Percentiles rank a stretch among this genome's conserved stretches.
These are phyloP conservation scores for Gelatoporia subvermispora DNA, from an alignment of 768 basidiomycete genomes.

Conservation along the genomic window DNA sequence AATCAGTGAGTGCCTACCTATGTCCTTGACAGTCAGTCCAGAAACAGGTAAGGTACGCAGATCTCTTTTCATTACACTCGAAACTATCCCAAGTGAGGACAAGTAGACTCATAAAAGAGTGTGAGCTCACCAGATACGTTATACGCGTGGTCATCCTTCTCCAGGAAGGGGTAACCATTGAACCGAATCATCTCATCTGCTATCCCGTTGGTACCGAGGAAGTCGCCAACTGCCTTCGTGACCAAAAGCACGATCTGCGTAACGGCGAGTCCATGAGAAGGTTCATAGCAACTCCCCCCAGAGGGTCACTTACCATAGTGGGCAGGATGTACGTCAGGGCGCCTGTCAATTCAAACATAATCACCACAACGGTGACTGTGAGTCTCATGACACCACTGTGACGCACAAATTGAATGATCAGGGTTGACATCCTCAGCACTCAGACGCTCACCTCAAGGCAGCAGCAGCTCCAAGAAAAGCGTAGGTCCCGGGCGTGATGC, in stretches of 20 bases:
- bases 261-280: slow-evolving; percentile 9
- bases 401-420: not conserved
- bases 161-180: slow-evolving; percentile 95
- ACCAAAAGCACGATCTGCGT: slow-evolving; percentile 91
- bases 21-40: slow-evolving; percentile 71
- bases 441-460: slow-evolving; percentile 65
- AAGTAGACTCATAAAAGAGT: not conserved
- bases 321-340: slow-evolving; percentile 96
- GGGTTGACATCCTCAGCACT: not conserved
- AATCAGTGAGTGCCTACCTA: slow-evolving; percentile 55
- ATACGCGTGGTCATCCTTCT: slow-evolving; percentile 91
- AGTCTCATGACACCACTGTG: slow-evolving; percentile 91
- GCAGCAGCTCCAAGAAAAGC: slow-evolving; percentile 97
- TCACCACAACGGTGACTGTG: slow-evolving; percentile 96
- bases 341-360: slow-evolving; percentile 99
- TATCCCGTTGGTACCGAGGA: slow-evolving; percentile 88
- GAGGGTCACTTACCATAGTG: slow-evolving; percentile 73
- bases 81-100: slow-evolving; percentile 44
- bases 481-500: slow-evolving; percentile 98
- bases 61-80: slow-evolving; percentile 85
- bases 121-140: slow-evolving; percentile 70
- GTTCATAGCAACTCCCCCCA: not conserved
- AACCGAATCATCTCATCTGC: slow-evolving; percentile 97
- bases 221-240: slow-evolving; percentile 95
- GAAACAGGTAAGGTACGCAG: slow-evolving; percentile 66